Base-by-base conservation (phyloP, 176 grass and related monocot species). In the Bothriochloa decipiens region DNA sequence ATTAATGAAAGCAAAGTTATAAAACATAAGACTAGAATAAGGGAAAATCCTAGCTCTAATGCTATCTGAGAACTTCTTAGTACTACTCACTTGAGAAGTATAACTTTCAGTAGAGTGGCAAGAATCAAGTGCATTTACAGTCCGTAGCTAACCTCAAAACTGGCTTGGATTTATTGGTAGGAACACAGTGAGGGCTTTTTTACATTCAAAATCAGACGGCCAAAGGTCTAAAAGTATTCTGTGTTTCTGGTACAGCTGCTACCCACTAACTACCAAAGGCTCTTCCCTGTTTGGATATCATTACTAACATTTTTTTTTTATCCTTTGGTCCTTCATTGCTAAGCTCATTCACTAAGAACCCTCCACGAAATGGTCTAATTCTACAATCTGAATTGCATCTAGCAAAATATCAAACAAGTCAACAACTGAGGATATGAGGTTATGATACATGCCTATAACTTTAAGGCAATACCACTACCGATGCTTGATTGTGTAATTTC, bases 1-100 rank as follows among this genome's bases (percentile, higher is more conserved):
- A 81, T 83, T n/a, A 69, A 85, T 87, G 63, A 23, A 68, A 67
- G 14, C 43, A 27, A 62, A 72, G 60, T 64, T 37, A 65, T 35
- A n/a, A 7, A 76, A 77, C 67, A 14, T 53, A 87, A 63, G 55
- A 75, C 35, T 18, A 86, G 8, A n/a, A 49, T 7, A 82, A 83
- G 43, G 45, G n/a, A 14, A 76, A 58, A 79, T 71, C 75, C 16
- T 79, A 68, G 65, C 22, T 12, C 33, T 60, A 43, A 58, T 71
- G 36, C 36, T 67, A 22, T 53, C 28, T 8, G 2, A 81, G 20
- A 52, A 57, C 65, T n/a, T 23, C 67, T 72, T 76, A 40, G 43
- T 66, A 45, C 49, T 84, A 17, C 27, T 72, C 32, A 68, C 20
- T n/a, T 53, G 50, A 65, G 32, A 42, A 78, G 16, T n/a, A 18